phyloP scores from a whole-genome alignment of 2,329 filamentous ascomycete genomes.

The Xylaria sp. region DNA sequence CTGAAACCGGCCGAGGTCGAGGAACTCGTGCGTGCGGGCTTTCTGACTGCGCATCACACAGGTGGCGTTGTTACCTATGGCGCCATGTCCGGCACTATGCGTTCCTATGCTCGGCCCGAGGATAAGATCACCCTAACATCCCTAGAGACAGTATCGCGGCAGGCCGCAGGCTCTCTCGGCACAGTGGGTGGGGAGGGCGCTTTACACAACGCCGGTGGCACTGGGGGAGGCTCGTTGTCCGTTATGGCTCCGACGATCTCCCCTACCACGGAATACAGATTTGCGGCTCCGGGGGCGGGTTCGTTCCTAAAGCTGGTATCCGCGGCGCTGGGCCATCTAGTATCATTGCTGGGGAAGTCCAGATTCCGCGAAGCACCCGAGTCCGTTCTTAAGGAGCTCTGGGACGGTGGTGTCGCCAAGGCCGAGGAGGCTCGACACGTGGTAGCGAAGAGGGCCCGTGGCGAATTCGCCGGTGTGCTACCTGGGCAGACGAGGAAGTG shows the following conservation, averaged over 20 bases:
- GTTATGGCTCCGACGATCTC: slow-evolving; percentile 51
- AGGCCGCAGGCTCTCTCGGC: slow-evolving; percentile 70
- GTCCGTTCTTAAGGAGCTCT: slow-evolving; percentile 66
- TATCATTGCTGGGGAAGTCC: slow-evolving; percentile 62
- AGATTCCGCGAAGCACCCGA: slow-evolving; percentile 68
- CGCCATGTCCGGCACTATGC: slow-evolving; percentile 42
- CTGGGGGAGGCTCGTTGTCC: slow-evolving; percentile 48
- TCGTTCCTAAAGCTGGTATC: slow-evolving; percentile 69
- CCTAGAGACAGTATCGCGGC: slow-evolving; percentile 66
- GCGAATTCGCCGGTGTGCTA: slow-evolving; percentile 62
- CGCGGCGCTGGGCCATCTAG: slow-evolving; percentile 65
- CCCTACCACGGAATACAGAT: slow-evolving; percentile 50
- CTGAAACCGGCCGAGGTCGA: slow-evolving; percentile 40
- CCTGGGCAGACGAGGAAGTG: slow-evolving; percentile 70
- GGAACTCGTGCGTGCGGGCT: slow-evolving; percentile 68
- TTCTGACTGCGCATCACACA: slow-evolving; percentile 61
- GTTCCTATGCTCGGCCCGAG: slow-evolving; percentile 55
- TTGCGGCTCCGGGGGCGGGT: slow-evolving; percentile 72
- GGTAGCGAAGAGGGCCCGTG: slow-evolving; percentile 54
- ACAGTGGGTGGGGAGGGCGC: slow-evolving; percentile 73
- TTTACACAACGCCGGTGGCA: slow-evolving; percentile 67
- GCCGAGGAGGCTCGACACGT: slow-evolving; percentile 51
- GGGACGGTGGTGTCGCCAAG: slow-evolving; percentile 68
- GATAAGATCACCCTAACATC: slow-evolving; percentile 62
- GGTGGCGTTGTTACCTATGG: slow-evolving; percentile 42